Evolutionary conservation across 768 basidiomycete genomes (phyloP).

Genomic region (Termitomyces sp.): DNA sequence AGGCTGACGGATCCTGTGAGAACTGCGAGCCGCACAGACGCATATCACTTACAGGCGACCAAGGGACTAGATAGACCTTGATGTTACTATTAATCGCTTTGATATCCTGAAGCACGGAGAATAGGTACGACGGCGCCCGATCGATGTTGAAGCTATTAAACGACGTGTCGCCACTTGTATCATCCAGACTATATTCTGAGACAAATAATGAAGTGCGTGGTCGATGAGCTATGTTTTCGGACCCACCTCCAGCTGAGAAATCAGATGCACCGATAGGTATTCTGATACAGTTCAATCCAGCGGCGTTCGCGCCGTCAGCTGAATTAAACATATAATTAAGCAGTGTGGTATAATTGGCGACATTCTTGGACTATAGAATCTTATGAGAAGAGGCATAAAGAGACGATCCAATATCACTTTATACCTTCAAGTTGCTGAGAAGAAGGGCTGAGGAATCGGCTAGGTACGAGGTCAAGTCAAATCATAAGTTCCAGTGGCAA

Average conservation of each 20-base stretch:
- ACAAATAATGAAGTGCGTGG: neutral
- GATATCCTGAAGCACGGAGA: slow-evolving; percentile 62
- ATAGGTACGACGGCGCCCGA: slow-evolving; percentile 55
- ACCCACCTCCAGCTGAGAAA: slow-evolving; percentile 52
- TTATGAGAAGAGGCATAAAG: neutral
- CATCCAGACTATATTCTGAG: slow-evolving; percentile 61
- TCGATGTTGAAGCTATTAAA: slow-evolving; percentile 54
- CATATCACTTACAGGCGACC: slow-evolving; percentile 58
- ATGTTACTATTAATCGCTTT: slow-evolving; percentile 45
- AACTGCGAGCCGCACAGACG: neutral
- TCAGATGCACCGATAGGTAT: slow-evolving; percentile 71
- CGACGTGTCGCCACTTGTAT: slow-evolving; percentile 53
- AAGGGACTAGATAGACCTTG: slow-evolving; percentile 58
- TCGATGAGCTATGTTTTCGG: neutral
- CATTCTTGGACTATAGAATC: slow-evolving; percentile 37
- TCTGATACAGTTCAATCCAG: slow-evolving; percentile 66
- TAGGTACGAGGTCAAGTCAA: slow-evolving; percentile 17
- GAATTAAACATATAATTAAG: slow-evolving; percentile 57
- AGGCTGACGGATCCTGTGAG: slow-evolving; percentile 37
- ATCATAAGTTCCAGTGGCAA: neutral
- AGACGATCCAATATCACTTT: neutral
- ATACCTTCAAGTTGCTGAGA: slow-evolving; percentile 62
- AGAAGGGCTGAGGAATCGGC: slow-evolving; percentile 68
- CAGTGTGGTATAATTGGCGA: slow-evolving; percentile 52
- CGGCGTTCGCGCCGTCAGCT: slow-evolving; percentile 53